Conservation (phyloP, 2,329 filamentous ascomycete species). For the Fusarium newnesense region DNA sequence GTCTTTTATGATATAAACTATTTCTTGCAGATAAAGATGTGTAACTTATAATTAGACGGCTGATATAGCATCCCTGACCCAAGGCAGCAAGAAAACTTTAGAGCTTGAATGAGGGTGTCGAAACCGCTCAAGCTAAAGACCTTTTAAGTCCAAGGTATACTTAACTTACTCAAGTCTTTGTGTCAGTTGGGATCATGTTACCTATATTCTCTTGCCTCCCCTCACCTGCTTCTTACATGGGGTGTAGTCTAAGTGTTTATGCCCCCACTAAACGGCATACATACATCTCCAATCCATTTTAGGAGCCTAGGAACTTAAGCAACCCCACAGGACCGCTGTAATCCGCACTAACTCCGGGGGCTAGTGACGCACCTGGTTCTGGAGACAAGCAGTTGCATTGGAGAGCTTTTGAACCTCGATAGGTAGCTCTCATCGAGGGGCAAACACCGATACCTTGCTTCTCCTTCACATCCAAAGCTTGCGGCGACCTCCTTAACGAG, state of each 20-base stretch:
- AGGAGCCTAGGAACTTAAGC: not conserved
- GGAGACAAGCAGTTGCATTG: constrained; percentile 24
- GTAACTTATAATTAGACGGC: not conserved
- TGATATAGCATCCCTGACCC: not conserved
- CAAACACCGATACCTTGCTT: constrained; percentile 11
- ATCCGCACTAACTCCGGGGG: constrained; percentile 43
- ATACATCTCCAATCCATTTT: not conserved
- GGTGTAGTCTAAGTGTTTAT: not conserved
- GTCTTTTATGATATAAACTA: not conserved
- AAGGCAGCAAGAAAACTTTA: not conserved
- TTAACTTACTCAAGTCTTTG: not conserved
- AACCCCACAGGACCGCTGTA: constrained; percentile 38
- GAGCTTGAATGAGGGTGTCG: not conserved
- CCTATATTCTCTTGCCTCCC: not conserved
- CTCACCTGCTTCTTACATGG: not conserved
- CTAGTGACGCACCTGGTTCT: constrained; percentile 40
- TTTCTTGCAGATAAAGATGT: not conserved
- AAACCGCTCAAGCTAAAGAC: not conserved
- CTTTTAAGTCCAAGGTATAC: not conserved
- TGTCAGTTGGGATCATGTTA: not conserved
- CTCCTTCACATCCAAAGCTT: not conserved
- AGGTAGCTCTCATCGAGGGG: constrained; percentile 45
- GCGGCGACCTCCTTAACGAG: not conserved
- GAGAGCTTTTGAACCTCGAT: constrained; percentile 37
- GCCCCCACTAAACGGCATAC: constrained; percentile 19